Evolutionary conservation across 345 rosid species (phyloP), one percentile per base, ranked within the genome.

Genomic region (Bruguiera gymnorhiza): DNA sequence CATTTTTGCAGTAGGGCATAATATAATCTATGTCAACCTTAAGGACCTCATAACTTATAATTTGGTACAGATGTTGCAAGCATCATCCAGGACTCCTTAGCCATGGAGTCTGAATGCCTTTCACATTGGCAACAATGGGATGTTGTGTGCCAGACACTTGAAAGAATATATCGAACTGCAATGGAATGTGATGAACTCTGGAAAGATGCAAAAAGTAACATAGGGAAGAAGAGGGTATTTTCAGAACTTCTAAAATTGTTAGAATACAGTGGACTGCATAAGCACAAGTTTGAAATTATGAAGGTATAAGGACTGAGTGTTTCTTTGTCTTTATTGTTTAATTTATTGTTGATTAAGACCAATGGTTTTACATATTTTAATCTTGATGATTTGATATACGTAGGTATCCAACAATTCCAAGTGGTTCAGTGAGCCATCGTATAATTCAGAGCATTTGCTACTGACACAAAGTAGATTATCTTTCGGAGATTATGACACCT

Each of bases 201-300:
- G 97, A 87, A 77, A 76, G 89, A 87, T 71, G 74, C 48, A 37
- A 79, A 73, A 63, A 91, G 79, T 74, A 77, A 69, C 56, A 64
- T 81, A 20, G 85, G 86, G 58, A 95, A 95, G 85, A 88, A 79
- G 79, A 82, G 90, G 81, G 96, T 83, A 5, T 78, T 89, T 43
- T 66, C 86, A 68, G 93, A 86, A 43, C 93, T 92, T 73, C 82
- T 95, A 62, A 86, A 84, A 84, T 80, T 86, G 81, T 77, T 95
- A 67, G 97, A 88, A 69, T 78, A 67, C 71, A 79, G 82, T 77
- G 99, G 97, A 75, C 75, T 95, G 88, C 86, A 82, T 26, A 84
- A 85, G 73, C 97, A 87, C 85, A 87, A 84, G 85, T 86, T 79
- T 67, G 89, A 82, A 72, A 76, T 77, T 72, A 76, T 83, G 79